Evolutionary conservation across 306 rosid genomes (phyloP).

Genomic region (cucumber (Cucumis sativus)): Cucumber_9930_V3 NC_026656.2:15081501-15082000

Average conservation of each 20-base stretch:
- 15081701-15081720: constrained; percentile 45
- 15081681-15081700: constrained; percentile 33
- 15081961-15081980: constrained; percentile 99
- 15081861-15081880: not conserved
- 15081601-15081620: not conserved
- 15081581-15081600: not conserved
- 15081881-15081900: not conserved
- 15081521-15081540: constrained; percentile 31
- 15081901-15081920: not conserved
- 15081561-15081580: constrained; percentile 12
- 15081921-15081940: constrained; percentile 98
- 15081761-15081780: constrained; percentile 33
- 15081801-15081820: constrained; percentile 91
- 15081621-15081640: constrained; percentile 14
- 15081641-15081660: constrained; percentile 18
- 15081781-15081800: constrained; percentile 98
- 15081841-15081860: constrained; percentile 54
- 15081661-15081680: constrained; percentile 26
- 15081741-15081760: constrained; percentile 57
- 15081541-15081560: constrained; percentile 24
- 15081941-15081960: constrained; percentile 96
- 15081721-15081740: constrained; percentile 66
- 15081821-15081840: constrained; percentile 93
- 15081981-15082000: constrained; percentile 98
- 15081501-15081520: constrained; percentile 8